These are phyloP conservation scores for Pseudogymnoascus sp. DNA, from an alignment of 2,329 filamentous ascomycete species.

Conservation along the genomic window DNA sequence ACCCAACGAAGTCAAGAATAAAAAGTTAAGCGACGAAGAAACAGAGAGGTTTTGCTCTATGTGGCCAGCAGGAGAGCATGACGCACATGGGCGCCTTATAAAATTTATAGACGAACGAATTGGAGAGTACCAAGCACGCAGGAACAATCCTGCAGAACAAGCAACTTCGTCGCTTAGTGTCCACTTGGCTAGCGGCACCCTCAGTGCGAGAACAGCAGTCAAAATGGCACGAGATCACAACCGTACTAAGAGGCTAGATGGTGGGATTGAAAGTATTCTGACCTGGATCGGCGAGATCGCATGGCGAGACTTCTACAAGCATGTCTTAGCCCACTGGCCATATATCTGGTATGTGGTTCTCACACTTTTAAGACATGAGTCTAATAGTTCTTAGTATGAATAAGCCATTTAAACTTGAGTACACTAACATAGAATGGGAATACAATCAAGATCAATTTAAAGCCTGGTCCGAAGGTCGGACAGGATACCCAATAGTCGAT, in stretches of 20 bases:
- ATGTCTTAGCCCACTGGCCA: slow-evolving; percentile 79
- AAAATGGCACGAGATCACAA: slow-evolving; percentile 56
- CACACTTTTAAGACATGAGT: background rate
- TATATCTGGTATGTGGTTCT: slow-evolving; percentile 57
- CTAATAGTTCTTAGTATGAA: slow-evolving; percentile 48
- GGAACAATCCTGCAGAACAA: slow-evolving; percentile 59
- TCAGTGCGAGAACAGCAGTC: slow-evolving; percentile 62
- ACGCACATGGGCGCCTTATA: slow-evolving; percentile 55
- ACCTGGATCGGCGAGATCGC: slow-evolving; percentile 78
- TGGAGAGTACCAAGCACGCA: slow-evolving; percentile 51
- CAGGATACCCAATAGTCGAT: slow-evolving; percentile 78
- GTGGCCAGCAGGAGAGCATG: slow-evolving; percentile 72
- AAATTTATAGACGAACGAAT: slow-evolving; percentile 63
- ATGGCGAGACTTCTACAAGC: slow-evolving; percentile 84
- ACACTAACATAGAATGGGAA: slow-evolving; percentile 76
- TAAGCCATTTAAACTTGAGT: slow-evolving; percentile 76
- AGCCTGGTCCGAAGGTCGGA: slow-evolving; percentile 67
- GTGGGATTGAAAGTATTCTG: slow-evolving; percentile 57
- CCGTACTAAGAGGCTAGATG: slow-evolving; percentile 57
- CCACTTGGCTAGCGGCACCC: slow-evolving; percentile 62
- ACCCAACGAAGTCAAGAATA: slow-evolving; percentile 56
- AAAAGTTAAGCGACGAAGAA: slow-evolving; percentile 53
- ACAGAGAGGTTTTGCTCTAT: slow-evolving; percentile 48
- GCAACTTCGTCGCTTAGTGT: slow-evolving; percentile 65
- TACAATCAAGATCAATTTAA: slow-evolving; percentile 62